Conservation (phyloP, 257 asterid species). For the Ocimum tenuiflorum region DNA sequence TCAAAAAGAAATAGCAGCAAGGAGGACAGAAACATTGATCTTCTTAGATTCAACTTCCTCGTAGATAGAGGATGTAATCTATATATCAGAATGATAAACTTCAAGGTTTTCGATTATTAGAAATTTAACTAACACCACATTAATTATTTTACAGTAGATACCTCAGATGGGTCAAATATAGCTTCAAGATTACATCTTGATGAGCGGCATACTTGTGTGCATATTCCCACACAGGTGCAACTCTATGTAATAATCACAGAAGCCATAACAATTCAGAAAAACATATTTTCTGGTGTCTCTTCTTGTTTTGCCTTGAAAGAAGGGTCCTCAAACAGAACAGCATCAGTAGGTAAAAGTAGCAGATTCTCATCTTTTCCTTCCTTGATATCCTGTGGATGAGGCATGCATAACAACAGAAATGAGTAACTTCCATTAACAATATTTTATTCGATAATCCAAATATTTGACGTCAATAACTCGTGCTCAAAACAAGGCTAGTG, state of each 20-base stretch:
- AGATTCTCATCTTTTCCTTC: slow-evolving; percentile 76
- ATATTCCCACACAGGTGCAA: slow-evolving; percentile 41
- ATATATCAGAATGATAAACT: too few relatives aligned
- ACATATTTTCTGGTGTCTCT: background rate
- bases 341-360: slow-evolving; percentile 92
- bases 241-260: slow-evolving; percentile 12
- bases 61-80: too few relatives aligned
- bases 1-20: too few relatives aligned
- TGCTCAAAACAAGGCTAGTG: too few relatives aligned
- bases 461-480: too few relatives aligned
- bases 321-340: slow-evolving; percentile 88
- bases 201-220: slow-evolving; percentile 88
- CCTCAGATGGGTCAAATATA: slow-evolving; percentile 94
- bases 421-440: too few relatives aligned
- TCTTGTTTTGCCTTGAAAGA: slow-evolving; percentile 63
- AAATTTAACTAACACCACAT: too few relatives aligned
- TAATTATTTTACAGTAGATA: too few relatives aligned
- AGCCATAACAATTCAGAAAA: slow-evolving; percentile 1
- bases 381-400: slow-evolving; percentile 64
- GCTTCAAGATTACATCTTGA: slow-evolving; percentile 90
- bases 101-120: too few relatives aligned
- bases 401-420: background rate
- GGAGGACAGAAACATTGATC: too few relatives aligned
- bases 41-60: too few relatives aligned
- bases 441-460: too few relatives aligned